phyloP scores from a whole-genome alignment of 495 filamentous ascomycete species.

The Penicillium nucicola region DNA sequence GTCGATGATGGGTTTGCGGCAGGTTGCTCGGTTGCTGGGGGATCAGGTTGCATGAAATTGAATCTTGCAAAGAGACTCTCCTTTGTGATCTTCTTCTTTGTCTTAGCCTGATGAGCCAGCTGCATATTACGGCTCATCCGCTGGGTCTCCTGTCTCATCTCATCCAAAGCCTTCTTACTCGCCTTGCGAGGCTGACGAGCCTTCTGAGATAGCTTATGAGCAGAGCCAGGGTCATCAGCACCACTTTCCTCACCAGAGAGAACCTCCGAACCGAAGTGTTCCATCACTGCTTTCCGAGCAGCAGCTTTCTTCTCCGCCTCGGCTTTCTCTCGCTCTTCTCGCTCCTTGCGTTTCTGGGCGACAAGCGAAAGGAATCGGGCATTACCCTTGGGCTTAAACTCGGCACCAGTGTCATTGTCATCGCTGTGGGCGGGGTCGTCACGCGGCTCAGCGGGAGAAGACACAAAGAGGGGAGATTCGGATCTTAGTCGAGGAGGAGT shows the following conservation, averaged over 20 bases:
- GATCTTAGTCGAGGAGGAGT: slow-evolving; percentile 25
- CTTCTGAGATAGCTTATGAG: slow-evolving; percentile 58
- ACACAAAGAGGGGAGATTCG: slow-evolving; percentile 41
- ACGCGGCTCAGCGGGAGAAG: slow-evolving; percentile 21
- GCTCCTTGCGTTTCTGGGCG: slow-evolving; percentile 66
- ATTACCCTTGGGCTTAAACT: slow-evolving; percentile 49
- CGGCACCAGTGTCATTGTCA: slow-evolving; percentile 33
- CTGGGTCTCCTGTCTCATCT: slow-evolving; percentile 91
- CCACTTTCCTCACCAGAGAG: slow-evolving; percentile 39
- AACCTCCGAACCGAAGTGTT: slow-evolving; percentile 37
- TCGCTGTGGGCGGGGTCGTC: slow-evolving; percentile 7
- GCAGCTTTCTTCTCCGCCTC: slow-evolving; percentile 53
- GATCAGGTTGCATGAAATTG: slow-evolving; percentile 57
- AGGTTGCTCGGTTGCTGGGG: slow-evolving; percentile 18
- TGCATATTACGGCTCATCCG: slow-evolving; percentile 87
- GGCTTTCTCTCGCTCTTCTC: slow-evolving; percentile 59
- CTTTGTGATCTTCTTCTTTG: slow-evolving; percentile 89
- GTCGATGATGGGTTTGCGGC: slow-evolving; percentile 36
- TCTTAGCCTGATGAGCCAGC: slow-evolving; percentile 82
- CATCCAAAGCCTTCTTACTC: slow-evolving; percentile 93
- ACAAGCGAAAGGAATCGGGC: slow-evolving; percentile 65
- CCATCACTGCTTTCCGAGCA: slow-evolving; percentile 32
- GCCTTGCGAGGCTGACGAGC: slow-evolving; percentile 76
- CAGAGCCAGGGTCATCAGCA: slow-evolving; percentile 55
- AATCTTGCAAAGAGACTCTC: slow-evolving; percentile 80